phyloP scores from a whole-genome alignment of 2,329 filamentous ascomycete genomes.

The Botrytis sinoallii region DNA sequence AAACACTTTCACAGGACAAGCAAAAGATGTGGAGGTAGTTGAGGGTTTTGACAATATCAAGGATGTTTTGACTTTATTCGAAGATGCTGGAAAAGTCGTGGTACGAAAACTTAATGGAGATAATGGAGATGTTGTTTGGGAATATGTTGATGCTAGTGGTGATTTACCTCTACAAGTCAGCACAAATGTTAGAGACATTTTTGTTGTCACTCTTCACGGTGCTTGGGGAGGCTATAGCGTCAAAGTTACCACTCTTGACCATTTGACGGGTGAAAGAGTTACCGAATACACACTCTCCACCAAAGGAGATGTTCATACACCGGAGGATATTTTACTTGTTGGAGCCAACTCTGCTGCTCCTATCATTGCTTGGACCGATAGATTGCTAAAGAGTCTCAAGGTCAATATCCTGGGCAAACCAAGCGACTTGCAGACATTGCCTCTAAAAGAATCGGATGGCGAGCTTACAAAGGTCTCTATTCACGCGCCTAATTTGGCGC shows the following conservation, averaged over 20 bases:
- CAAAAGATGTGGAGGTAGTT: constrained; percentile 74
- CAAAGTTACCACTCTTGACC: constrained; percentile 71
- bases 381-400: constrained; percentile 58
- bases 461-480: constrained; percentile 57
- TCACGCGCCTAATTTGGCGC: constrained; percentile 69
- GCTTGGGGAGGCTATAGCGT: constrained; percentile 69
- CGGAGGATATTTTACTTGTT: constrained; percentile 67
- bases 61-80: constrained; percentile 69
- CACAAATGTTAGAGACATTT: constrained; percentile 67
- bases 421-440: constrained; percentile 54
- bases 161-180: constrained; percentile 73
- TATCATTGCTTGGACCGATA: constrained; percentile 73
- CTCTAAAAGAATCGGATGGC: constrained; percentile 47
- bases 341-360: constrained; percentile 73
- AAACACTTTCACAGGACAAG: constrained; percentile 53
- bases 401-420: constrained; percentile 65
- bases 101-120: constrained; percentile 71
- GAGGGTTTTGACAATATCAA: constrained; percentile 56
- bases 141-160: constrained; percentile 64
- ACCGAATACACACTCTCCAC: constrained; percentile 70
- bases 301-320: constrained; percentile 67
- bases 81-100: constrained; percentile 52
- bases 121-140: constrained; percentile 75
- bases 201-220: constrained; percentile 73
- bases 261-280: constrained; percentile 65